Conservation (phyloP, 805 yeast species). For the Candida coquimbonensis region DNA sequence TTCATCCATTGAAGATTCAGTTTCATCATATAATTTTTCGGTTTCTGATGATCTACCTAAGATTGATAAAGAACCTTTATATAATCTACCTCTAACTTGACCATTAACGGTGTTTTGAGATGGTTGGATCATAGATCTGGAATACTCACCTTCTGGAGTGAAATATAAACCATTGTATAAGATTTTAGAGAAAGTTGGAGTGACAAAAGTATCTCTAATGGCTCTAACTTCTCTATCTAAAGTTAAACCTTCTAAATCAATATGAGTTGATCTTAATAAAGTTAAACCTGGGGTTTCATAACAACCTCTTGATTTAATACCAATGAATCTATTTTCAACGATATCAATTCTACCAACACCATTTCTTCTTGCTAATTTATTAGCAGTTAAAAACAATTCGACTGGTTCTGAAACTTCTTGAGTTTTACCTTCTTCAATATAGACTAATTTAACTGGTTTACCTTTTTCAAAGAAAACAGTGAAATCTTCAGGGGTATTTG, state of each 20-base stretch:
- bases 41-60: constrained; percentile 94
- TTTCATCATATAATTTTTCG: constrained; percentile 94
- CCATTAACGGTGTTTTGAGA: constrained; percentile 96
- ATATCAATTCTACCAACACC: constrained; percentile 99
- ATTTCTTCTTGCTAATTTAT: constrained; percentile 94
- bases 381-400: constrained; percentile 87
- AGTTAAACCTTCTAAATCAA: constrained; percentile 95
- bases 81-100: constrained; percentile 85
- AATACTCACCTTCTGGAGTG: constrained; percentile 96
- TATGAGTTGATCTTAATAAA: constrained; percentile 85
- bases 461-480: constrained; percentile 79
- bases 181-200: constrained; percentile 82
- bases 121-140: constrained; percentile 88
- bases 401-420: constrained; percentile 74
- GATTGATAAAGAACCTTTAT: constrained; percentile 81
- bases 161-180: constrained; percentile 97
- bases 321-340: constrained; percentile 98
- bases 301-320: constrained; percentile 98
- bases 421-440: constrained; percentile 51
- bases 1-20: constrained; percentile 99
- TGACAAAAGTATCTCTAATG: constrained; percentile 92
- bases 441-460: constrained; percentile 73
- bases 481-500: constrained; percentile 86
- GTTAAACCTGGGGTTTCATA: constrained; percentile 99
- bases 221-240: constrained; percentile 97